Conservation (phyloP, 495 filamentous ascomycete species). For the Hypomontagnella submonticulosa region DNA sequence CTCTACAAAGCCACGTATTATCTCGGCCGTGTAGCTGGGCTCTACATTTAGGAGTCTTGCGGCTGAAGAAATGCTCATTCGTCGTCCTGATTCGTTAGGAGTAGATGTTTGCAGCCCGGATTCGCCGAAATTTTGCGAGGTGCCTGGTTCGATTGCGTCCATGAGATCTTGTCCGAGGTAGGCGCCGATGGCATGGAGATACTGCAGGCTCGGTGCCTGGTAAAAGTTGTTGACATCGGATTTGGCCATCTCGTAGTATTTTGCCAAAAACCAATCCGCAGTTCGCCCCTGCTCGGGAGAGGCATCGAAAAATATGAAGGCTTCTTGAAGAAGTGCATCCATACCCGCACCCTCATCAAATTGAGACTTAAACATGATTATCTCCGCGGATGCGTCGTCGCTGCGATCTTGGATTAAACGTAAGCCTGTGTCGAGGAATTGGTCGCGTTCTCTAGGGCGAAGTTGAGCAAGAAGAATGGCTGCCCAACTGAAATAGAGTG, state of each 20-base stretch:
- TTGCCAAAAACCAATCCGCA: conserved; percentile 29
- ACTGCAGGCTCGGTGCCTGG: conserved; percentile 25
- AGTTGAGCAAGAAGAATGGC: conserved; percentile 39
- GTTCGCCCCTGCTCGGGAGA: conserved; percentile 7
- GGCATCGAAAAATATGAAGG: conserved; percentile 37
- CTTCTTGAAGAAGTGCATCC: conserved; percentile 31
- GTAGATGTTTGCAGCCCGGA: conserved; percentile 12
- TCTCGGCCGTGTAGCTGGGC: conserved; percentile 37
- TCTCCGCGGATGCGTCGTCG: conserved; percentile 39
- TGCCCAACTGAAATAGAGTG: conserved; percentile 43
- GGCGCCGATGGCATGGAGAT: conserved; percentile 41
- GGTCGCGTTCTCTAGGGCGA: conserved; percentile 38
- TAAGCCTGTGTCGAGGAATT: conserved; percentile 40
- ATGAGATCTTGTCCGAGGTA: conserved; percentile 37
- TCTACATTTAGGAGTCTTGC: conserved; percentile 33
- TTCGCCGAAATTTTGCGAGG: background rate
- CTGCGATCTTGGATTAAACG: conserved; percentile 40
- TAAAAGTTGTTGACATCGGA: conserved; percentile 10
- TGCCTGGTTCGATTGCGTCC: conserved; percentile 23
- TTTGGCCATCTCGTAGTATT: conserved; percentile 30
- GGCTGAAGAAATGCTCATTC: conserved; percentile 41
- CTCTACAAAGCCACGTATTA: conserved; percentile 40
- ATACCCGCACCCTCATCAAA: conserved; percentile 35
- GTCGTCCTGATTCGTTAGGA: conserved; percentile 2
- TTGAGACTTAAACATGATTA: conserved; percentile 45